phyloP scores from a whole-genome alignment of 345 rosid species.

The Populus alba region DNA sequence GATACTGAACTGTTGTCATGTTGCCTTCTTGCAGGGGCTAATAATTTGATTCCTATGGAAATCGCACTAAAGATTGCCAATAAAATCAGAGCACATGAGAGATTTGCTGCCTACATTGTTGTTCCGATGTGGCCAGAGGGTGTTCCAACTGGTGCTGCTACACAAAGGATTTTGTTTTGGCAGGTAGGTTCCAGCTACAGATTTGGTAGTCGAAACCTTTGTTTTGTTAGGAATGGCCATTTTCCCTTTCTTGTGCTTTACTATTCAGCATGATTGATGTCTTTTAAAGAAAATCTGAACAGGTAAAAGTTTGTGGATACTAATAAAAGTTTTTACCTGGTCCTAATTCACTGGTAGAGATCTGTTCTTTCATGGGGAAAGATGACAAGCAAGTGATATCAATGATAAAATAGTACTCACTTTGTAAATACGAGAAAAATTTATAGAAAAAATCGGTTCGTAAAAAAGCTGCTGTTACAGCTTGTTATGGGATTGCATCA shows the following conservation, averaged over 20 bases:
- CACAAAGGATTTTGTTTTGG: slow-evolving; percentile 94
- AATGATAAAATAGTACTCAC: neutral
- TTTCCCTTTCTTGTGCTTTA: neutral
- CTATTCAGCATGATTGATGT: too few relatives aligned
- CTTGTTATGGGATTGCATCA: neutral
- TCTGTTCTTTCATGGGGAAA: neutral
- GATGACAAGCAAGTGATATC: neutral
- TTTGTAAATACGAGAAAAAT: neutral
- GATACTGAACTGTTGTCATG: slow-evolving; percentile 6
- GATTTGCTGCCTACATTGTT: slow-evolving; percentile 89
- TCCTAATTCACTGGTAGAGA: neutral
- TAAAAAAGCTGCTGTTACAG: neutral
- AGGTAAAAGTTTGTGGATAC: too few relatives aligned
- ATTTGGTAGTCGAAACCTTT: slow-evolving; percentile 6
- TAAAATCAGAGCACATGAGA: slow-evolving; percentile 81
- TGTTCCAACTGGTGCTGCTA: slow-evolving; percentile 79
- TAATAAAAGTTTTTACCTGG: too few relatives aligned
- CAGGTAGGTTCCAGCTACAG: slow-evolving; percentile 50
- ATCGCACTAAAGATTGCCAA: slow-evolving; percentile 87
- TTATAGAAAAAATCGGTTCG: neutral
- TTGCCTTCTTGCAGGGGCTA: slow-evolving; percentile 60
- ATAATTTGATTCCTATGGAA: slow-evolving; percentile 94
- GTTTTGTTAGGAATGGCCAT: neutral
- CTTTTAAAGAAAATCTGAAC: too few relatives aligned
- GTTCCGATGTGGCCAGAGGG: slow-evolving; percentile 99